Evolutionary conservation across 192 early-diverging fungal genomes (phyloP).

Genomic region (Diversispora epigaea): DNA sequence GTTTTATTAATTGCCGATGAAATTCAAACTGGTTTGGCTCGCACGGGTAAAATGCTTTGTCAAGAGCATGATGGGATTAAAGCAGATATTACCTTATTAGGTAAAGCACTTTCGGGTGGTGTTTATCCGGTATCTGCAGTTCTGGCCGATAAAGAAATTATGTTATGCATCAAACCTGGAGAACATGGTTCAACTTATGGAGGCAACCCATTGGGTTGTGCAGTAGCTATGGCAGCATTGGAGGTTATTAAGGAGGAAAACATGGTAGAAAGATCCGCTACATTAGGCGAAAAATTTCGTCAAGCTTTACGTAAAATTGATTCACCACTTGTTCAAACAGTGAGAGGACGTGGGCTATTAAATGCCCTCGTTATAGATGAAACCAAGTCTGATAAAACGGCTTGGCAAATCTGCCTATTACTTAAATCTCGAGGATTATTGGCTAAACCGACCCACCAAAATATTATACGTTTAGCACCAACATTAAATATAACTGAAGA

Average conservation of each 20-base stretch:
- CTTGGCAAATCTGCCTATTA: constrained; percentile 95
- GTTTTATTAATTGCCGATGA: constrained; percentile 98
- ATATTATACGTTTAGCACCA: constrained; percentile 97
- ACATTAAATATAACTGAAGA: constrained; percentile 93
- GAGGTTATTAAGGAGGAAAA: constrained; percentile 94
- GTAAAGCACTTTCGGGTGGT: constrained; percentile 97
- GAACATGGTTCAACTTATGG: constrained; percentile 99
- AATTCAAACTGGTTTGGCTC: constrained; percentile 94
- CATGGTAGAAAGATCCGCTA: constrained; percentile 73
- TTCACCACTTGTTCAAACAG: constrained; percentile 72
- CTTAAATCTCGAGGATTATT: constrained; percentile 90
- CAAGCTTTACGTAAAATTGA: constrained; percentile 70
- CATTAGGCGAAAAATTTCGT: constrained; percentile 87
- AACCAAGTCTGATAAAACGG: constrained; percentile 74
- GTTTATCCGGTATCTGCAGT: constrained; percentile 97
- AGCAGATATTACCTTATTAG: constrained; percentile 91
- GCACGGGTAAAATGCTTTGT: constrained; percentile 94
- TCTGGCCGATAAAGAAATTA: constrained; percentile 76
- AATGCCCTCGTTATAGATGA: constrained; percentile 97
- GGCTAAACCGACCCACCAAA: constrained; percentile 97
- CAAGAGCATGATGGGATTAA: constrained; percentile 91
- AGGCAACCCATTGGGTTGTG: constrained; percentile 93
- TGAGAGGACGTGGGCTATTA: constrained; percentile 90
- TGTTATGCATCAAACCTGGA: constrained; percentile 81
- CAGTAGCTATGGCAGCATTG: constrained; percentile 92